Conservation (phyloP, 768 basidiomycete genomes). For the Naematelia encephala region DNA sequence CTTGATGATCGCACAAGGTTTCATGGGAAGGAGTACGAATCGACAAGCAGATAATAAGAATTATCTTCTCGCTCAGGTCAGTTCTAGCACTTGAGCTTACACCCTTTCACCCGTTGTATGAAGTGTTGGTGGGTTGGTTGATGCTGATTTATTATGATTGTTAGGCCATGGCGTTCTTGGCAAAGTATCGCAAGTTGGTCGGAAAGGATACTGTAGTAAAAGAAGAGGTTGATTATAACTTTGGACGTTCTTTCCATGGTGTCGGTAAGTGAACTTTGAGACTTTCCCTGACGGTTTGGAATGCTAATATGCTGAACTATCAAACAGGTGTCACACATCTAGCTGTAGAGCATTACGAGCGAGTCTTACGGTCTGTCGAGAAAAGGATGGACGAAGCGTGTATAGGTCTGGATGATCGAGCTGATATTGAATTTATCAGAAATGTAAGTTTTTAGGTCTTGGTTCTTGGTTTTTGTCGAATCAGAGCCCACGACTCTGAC, state of each 20-base stretch:
- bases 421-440: not conserved
- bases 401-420: not conserved
- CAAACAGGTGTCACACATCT: slow-evolving; percentile 69
- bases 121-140: not conserved
- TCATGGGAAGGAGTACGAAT: slow-evolving; percentile 85
- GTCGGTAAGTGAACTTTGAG: slow-evolving; percentile 63
- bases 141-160: not conserved
- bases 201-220: slow-evolving; percentile 34
- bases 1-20: slow-evolving; percentile 75
- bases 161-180: slow-evolving; percentile 78
- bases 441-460: not conserved
- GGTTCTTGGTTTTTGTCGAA: not conserved
- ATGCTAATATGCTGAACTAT: not conserved
- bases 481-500: not conserved
- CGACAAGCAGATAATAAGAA: slow-evolving; percentile 91
- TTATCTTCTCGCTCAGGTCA: slow-evolving; percentile 74
- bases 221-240: slow-evolving; percentile 85
- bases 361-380: slow-evolving; percentile 65
- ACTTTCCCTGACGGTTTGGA: not conserved
- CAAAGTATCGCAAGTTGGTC: slow-evolving; percentile 67
- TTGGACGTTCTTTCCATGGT: slow-evolving; percentile 86
- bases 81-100: slow-evolving; percentile 3
- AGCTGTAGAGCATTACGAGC: slow-evolving; percentile 80
- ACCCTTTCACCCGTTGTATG: no score
- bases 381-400: slow-evolving; percentile 43